These are phyloP conservation scores for Solanum arcanum DNA, from an alignment of 257 asterid genomes.

Conservation along the genomic window DNA sequence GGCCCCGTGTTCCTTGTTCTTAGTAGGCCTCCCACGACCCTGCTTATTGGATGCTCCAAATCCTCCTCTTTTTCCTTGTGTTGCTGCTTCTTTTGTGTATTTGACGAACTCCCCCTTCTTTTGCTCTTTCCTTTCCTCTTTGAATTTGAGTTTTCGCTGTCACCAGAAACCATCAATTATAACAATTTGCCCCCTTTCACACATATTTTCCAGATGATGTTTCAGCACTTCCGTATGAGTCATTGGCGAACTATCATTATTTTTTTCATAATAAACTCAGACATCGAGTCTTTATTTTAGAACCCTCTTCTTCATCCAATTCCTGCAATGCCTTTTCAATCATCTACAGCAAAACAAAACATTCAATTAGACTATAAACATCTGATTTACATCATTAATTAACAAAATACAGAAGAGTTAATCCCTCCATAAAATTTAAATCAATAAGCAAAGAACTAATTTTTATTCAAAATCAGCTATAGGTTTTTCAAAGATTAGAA, in stretches of 20 bases:
- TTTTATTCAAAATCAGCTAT: too few species aligned
- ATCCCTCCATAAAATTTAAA: too few species aligned
- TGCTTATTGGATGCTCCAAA: not conserved
- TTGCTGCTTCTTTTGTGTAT: not conserved
- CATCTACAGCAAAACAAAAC: not conserved
- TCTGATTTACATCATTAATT: too few species aligned
- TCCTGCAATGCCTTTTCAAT: not conserved
- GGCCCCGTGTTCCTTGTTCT: not conserved
- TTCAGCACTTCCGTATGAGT: constrained; percentile 29
- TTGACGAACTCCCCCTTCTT: not conserved
- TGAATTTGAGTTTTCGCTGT: not conserved
- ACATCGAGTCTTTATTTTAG: not conserved
- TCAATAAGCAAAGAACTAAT: too few species aligned
- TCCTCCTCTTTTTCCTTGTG: not conserved
- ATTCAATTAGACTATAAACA: too few species aligned
- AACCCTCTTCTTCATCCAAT: not conserved
- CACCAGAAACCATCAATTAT: not conserved
- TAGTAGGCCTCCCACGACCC: not conserved
- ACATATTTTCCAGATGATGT: constrained; percentile 21
- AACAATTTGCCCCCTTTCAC: not conserved
- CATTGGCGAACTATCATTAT: constrained; percentile 28
- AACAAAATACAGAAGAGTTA: too few species aligned
- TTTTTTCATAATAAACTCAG: not conserved
- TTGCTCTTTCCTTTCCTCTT: not conserved
- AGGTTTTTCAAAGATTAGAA: too few species aligned